phyloP scores from a whole-genome alignment of 768 basidiomycete genomes.

The Phanerodontia chrysosporium region DNA sequence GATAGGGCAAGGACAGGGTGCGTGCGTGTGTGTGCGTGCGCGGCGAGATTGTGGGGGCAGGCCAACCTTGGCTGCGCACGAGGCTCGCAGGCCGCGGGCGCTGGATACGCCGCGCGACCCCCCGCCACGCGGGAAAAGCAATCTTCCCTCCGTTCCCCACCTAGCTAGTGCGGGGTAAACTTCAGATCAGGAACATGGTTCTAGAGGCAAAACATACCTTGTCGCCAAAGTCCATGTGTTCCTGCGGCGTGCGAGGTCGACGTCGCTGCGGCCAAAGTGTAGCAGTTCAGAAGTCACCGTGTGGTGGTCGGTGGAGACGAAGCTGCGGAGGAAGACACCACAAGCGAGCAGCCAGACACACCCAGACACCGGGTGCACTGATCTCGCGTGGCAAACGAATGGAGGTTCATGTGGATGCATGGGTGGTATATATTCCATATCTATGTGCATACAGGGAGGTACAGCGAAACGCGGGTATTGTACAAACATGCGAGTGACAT shows the following conservation, averaged over 20 bases:
- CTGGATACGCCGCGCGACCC: no score
- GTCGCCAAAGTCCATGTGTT: neutral
- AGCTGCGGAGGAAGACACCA: neutral
- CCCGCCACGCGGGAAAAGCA: neutral
- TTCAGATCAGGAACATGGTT: neutral
- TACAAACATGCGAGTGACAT: neutral
- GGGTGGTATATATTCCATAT: neutral
- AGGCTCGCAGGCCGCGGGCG: no score
- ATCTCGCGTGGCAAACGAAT: neutral
- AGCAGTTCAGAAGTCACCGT: neutral
- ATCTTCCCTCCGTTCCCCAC: neutral
- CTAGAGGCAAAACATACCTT: neutral
- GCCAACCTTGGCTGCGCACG: no score
- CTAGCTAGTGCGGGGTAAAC: neutral
- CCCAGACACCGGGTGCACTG: neutral
- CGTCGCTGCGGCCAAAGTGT: neutral
- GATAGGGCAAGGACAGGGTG: no score
- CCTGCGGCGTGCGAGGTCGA: neutral
- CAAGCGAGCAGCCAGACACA: neutral
- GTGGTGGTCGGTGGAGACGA: neutral
- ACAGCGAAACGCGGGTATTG: neutral
- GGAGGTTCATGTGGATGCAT: neutral
- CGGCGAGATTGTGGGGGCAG: no score
- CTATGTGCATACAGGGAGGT: neutral
- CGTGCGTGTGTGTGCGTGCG: no score